These are phyloP conservation scores for Oropetium thomaeum DNA, from an alignment of 176 grass and related monocot species.

Conservation along the genomic window DNA sequence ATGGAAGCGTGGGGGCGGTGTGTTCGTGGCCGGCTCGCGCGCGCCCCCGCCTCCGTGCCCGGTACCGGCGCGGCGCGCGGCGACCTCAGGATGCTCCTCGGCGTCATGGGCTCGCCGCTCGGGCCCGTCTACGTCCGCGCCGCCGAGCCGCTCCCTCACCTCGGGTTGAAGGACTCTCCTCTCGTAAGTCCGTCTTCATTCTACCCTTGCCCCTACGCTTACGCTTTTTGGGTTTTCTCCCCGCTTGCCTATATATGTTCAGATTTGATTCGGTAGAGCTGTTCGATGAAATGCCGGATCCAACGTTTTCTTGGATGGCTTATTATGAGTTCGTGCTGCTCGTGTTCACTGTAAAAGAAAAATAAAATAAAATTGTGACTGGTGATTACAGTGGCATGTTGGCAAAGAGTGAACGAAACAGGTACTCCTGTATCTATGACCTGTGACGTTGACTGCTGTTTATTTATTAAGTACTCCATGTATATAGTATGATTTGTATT, in stretches of 20 bases:
- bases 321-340: constrained; percentile 5
- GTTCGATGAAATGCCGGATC: constrained; percentile 29
- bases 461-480: no score
- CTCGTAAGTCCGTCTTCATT: no score
- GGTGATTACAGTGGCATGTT: no score
- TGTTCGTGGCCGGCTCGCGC: constrained; percentile 48
- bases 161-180: constrained; percentile 88
- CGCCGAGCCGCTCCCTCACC: constrained; percentile 74
- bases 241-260: no score
- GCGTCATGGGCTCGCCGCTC: constrained; percentile 82
- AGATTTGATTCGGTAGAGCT: neutral
- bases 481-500: no score
- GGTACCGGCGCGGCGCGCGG: constrained; percentile 30
- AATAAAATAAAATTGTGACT: no score
- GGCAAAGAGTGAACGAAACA: no score
- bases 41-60: constrained; percentile 29
- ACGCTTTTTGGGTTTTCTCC: no score
- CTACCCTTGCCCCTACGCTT: no score
- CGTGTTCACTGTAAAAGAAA: constrained; percentile 26
- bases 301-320: neutral
- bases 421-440: no score
- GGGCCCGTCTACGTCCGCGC: constrained; percentile 73
- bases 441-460: no score
- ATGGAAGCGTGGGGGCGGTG: constrained; percentile 62
- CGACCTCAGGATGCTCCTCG: constrained; percentile 72